A percentile compares a stretch with the other conserved stretches of the same genome.
Evolutionary conservation across 2,329 filamentous ascomycete species (phyloP).

Genomic region (Metarhizium brunneum): DNA sequence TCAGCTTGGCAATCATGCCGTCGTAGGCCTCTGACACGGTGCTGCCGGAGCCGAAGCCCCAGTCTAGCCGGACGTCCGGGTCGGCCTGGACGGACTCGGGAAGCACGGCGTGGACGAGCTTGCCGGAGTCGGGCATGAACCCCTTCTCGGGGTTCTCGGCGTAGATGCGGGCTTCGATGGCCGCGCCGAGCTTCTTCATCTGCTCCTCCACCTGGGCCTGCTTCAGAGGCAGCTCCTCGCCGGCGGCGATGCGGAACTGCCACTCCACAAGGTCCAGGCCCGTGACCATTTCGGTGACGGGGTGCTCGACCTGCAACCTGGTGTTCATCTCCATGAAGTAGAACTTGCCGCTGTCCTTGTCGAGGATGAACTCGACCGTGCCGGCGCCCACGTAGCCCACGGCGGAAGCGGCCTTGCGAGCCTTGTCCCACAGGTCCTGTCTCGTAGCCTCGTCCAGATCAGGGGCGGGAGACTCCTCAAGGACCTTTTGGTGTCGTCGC

Average conservation of each 20-base stretch:
- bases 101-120: conserved; percentile 71
- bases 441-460: conserved; percentile 48
- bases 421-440: conserved; percentile 56
- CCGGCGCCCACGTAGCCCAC: conserved; percentile 84
- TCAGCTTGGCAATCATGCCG: conserved; percentile 97
- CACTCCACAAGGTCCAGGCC: conserved; percentile 77
- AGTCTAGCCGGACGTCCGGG: conserved; percentile 78
- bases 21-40: conserved; percentile 93
- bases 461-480: conserved; percentile 82
- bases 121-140: conserved; percentile 91
- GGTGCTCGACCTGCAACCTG: conserved; percentile 90
- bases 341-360: conserved; percentile 71
- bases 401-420: conserved; percentile 57
- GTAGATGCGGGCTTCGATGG: conserved; percentile 93
- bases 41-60: conserved; percentile 84
- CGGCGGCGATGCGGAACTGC: conserved; percentile 72
- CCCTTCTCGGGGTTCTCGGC: conserved; percentile 87
- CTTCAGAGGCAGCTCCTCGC: conserved; percentile 46
- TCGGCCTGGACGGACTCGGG: conserved; percentile 51
- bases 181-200: conserved; percentile 70
- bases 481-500: conserved; percentile 78
- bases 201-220: conserved; percentile 59
- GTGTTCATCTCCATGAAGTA: conserved; percentile 83
- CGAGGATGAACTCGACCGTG: conserved; percentile 84
- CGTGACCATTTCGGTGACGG: conserved; percentile 68